Evolutionary conservation across 306 rosid genomes (phyloP).

Genomic region (Trifolium pratense): DNA sequence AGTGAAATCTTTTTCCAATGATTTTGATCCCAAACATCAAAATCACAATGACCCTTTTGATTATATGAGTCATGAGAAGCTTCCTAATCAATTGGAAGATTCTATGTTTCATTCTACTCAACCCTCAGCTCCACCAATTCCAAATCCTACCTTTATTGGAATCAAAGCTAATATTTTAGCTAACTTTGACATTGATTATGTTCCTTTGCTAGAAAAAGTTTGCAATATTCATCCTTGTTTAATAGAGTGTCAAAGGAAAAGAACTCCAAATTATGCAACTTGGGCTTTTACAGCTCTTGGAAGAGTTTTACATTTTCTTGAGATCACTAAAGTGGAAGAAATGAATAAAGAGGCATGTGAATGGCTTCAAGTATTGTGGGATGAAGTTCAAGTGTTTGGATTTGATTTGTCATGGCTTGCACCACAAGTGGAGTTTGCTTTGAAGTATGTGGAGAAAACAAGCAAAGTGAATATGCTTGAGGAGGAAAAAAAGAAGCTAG

Average conservation of each 20-base stretch:
- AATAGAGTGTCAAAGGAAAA: slow-evolving; percentile 34
- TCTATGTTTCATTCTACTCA: not conserved
- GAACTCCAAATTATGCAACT: slow-evolving; percentile 8
- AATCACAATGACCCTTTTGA: not conserved
- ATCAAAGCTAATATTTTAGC: not conserved
- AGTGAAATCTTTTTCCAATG: not conserved
- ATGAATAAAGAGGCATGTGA: slow-evolving; percentile 35
- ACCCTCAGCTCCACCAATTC: slow-evolving; percentile 41
- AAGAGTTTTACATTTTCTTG: slow-evolving; percentile 32
- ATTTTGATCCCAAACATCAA: not conserved
- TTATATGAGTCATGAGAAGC: not conserved
- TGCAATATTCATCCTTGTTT: slow-evolving; percentile 12
- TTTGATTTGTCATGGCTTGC: slow-evolving; percentile 46
- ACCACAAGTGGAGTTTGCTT: slow-evolving; percentile 41
- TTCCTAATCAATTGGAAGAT: slow-evolving; percentile 1
- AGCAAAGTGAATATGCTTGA: slow-evolving; percentile 18
- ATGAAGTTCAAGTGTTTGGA: slow-evolving; percentile 40
- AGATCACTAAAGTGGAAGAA: slow-evolving; percentile 26
- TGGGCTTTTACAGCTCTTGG: slow-evolving; percentile 44
- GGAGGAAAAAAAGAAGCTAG: slow-evolving; percentile 12
- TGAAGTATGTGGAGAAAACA: slow-evolving; percentile 23
- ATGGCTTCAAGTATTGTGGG: slow-evolving; percentile 36
- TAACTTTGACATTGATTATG: not conserved
- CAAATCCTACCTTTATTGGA: not conserved
- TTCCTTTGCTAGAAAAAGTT: slow-evolving; percentile 26